Percentiles rank a stretch among this genome's conserved stretches.
Evolutionary conservation across 1,284 basidiomycete species (phyloP).

Genomic region (Gymnopus androsaceus): DNA sequence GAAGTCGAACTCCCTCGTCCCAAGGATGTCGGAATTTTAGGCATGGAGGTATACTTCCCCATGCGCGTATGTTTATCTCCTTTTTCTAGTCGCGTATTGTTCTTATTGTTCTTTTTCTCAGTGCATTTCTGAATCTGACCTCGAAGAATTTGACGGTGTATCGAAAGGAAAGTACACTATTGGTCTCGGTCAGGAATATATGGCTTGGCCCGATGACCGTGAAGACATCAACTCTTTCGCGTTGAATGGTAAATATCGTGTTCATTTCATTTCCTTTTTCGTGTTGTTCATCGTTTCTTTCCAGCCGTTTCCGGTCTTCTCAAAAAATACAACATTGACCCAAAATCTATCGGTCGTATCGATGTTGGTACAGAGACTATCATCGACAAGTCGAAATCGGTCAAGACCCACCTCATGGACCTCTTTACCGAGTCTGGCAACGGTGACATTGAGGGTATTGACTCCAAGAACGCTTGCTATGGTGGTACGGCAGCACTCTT

Average conservation of each 20-base stretch:
- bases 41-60: constrained; percentile 93
- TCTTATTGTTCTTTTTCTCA: constrained; percentile 34
- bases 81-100: constrained; percentile 12
- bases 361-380: constrained; percentile 99
- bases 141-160: constrained; percentile 96
- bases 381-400: constrained; percentile 99
- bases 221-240: constrained; percentile 99
- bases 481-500: constrained; percentile 97
- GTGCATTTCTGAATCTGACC: constrained; percentile 94
- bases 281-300: constrained; percentile 7
- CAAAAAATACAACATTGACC: constrained; percentile 95
- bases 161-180: constrained; percentile 99
- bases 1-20: constrained; percentile 59
- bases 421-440: constrained; percentile 92
- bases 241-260: constrained; percentile 75
- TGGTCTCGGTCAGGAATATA: constrained; percentile 96
- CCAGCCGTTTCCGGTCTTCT: constrained; percentile 84
- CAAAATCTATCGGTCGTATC: constrained; percentile 92
- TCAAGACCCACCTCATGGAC: constrained; percentile 99
- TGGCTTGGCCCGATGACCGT: constrained; percentile 96
- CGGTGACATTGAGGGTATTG: constrained; percentile 97
- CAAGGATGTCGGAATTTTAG: constrained; percentile 90
- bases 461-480: constrained; percentile 99
- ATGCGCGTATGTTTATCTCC: constrained; percentile 64
- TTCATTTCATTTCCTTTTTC: neutral